Conservation (phyloP, 805 yeast species). For the Starmerella lactis-condensi region DNA sequence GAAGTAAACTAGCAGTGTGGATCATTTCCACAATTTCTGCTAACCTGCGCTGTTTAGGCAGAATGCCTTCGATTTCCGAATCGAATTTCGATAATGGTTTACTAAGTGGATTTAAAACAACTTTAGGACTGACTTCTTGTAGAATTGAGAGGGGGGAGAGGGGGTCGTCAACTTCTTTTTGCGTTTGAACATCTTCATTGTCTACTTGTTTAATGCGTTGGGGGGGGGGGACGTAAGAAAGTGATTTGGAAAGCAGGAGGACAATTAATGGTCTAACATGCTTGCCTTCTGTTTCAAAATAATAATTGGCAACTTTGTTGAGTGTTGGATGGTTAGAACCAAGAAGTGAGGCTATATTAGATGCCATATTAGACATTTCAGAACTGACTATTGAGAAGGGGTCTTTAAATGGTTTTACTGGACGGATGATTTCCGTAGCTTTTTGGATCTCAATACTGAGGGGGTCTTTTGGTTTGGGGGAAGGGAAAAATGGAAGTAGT, state of each 20-base stretch:
- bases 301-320: slow-evolving; percentile 81
- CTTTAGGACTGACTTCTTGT: slow-evolving; percentile 74
- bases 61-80: slow-evolving; percentile 49
- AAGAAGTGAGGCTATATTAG: slow-evolving; percentile 64
- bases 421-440: slow-evolving; percentile 21
- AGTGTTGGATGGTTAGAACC: slow-evolving; percentile 90
- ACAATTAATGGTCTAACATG: slow-evolving; percentile 86
- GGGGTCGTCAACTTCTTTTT: slow-evolving; percentile 22
- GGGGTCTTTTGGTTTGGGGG: slow-evolving; percentile 8
- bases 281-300: slow-evolving; percentile 91
- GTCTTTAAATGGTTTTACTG: slow-evolving; percentile 35
- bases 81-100: slow-evolving; percentile 61
- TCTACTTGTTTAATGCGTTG: slow-evolving; percentile 46
- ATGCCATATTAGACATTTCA: slow-evolving; percentile 80
- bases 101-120: slow-evolving; percentile 64
- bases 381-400: slow-evolving; percentile 81
- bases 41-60: slow-evolving; percentile 84
- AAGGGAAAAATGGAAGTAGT: too few species aligned
- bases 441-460: slow-evolving; percentile 16
- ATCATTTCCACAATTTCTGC: slow-evolving; percentile 98
- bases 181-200: slow-evolving; percentile 18
- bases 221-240: slow-evolving; percentile 47
- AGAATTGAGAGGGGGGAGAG: slow-evolving; percentile 67
- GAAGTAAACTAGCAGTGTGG: slow-evolving; percentile 86
- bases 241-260: slow-evolving; percentile 60